Percentiles rank a stretch among this genome's conserved stretches.
Conservation (phyloP, 1,284 basidiomycete species). For the Ganoderma meredithae region DNA sequence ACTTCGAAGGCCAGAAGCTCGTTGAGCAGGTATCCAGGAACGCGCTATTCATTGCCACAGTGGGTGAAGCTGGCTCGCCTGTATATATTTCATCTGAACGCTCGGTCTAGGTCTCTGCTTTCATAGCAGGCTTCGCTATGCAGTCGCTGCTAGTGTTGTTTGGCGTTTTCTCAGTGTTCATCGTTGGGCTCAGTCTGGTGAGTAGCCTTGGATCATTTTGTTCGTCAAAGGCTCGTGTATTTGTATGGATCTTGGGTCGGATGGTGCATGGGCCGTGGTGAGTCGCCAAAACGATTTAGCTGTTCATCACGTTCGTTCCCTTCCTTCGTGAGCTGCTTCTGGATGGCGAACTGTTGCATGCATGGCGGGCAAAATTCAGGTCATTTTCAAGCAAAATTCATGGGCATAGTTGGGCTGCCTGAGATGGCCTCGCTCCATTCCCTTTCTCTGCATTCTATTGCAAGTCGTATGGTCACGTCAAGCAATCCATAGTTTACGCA, state of each 20-base stretch:
- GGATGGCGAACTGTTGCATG: neutral
- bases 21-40: slow-evolving; percentile 62
- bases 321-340: neutral
- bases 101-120: slow-evolving; percentile 60
- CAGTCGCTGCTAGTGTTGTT: slow-evolving; percentile 72
- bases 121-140: slow-evolving; percentile 64
- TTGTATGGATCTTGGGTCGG: neutral
- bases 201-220: slow-evolving; percentile 39
- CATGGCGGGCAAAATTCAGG: neutral
- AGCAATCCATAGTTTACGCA: too few species aligned
- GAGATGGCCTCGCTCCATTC: too few species aligned
- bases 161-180: slow-evolving; percentile 55
- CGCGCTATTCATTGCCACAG: slow-evolving; percentile 45
- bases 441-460: neutral
- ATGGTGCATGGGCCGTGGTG: neutral
- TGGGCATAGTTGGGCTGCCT: neutral
- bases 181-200: slow-evolving; percentile 58
- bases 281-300: neutral
- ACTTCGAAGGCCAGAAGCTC: slow-evolving; percentile 75
- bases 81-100: neutral
- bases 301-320: too few species aligned
- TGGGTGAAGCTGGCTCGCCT: slow-evolving; percentile 31
- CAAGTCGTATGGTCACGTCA: neutral
- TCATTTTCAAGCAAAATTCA: too few species aligned
- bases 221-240: too few species aligned